Evolutionary conservation across 345 rosid species (phyloP), one percentile per base, ranked within the genome.

Genomic region (Noccaea caerulescens): DNA sequence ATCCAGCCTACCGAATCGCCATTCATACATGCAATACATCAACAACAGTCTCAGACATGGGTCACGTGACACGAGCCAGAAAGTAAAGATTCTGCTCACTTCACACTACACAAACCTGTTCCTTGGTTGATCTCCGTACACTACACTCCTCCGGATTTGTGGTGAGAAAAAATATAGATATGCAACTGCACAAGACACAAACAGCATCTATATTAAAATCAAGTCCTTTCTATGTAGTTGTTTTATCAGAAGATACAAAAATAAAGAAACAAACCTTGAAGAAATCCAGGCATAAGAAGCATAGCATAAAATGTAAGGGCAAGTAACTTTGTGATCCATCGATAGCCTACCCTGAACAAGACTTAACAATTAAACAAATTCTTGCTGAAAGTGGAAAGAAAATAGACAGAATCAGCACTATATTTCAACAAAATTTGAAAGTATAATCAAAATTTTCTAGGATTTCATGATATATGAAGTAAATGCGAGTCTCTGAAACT

Each of bases 91-190:
- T 32, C 14, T 38, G 39, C 23, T 18, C 39, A 33, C 32, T 61
- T 69, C 60, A 71, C 20, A 20, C 1, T 20, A 58, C 30, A 63
- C 83, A 60, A 72, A 88, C 99, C 97, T 91, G 73, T 94, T 94
- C 80, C 99, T 88, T 41, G 99, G 99, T 81, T 89, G 89, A 80
- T 88, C 95, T 62, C 99, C 96, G 67, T 89, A 94, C 42, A 89
- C 91, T 65, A 94, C 61, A 82, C 96, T 84, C 69, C 96, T 86
- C 41, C 74, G 75, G 38, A 94, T 80, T 71, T 85, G 90, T 45
- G 76, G 62, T 3, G 99, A 91, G 84, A 84, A 91, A 81, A 82
- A 94, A 73, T 94, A 94, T 75, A 72, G 77, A 78, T 82, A 89
- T 27, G 87, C 97, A 83, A 94, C 99, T 94, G 90, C 79, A 83